These are phyloP conservation scores for Adansonia gregorii DNA, from an alignment of 441 rosid genomes.

Conservation along the genomic window DNA sequence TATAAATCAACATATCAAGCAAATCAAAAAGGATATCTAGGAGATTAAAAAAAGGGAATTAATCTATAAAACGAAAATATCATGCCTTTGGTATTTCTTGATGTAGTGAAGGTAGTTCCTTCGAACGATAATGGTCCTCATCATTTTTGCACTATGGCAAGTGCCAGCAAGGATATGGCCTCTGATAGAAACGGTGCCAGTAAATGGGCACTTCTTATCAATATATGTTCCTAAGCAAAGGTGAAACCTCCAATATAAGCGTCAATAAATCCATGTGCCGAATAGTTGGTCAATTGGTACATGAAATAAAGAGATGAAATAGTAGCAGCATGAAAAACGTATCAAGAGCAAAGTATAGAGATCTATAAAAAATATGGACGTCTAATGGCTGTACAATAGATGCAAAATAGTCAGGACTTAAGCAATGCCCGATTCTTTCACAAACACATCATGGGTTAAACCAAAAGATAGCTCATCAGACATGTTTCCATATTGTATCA, in stretches of 20 bases:
- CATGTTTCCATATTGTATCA: background rate
- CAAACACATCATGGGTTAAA: background rate
- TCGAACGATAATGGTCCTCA: constrained; percentile 28
- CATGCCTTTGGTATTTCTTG: constrained; percentile 28
- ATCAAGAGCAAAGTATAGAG: background rate
- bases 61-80: background rate
- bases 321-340: no score
- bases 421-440: background rate
- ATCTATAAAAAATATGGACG: no score
- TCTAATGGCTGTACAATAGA: background rate
- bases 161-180: constrained; percentile 27
- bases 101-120: constrained; percentile 30
- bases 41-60: no score
- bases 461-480: background rate
- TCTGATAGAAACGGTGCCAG: constrained; percentile 27
- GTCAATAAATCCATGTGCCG: background rate
- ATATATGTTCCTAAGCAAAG: constrained; percentile 19
- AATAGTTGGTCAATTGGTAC: background rate
- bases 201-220: constrained; percentile 32
- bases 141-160: constrained; percentile 32
- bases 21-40: background rate
- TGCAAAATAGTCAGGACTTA: background rate
- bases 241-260: background rate
- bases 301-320: background rate
- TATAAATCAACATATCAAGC: background rate